A percentile compares a stretch with the other conserved stretches of the same genome.
These are phyloP conservation scores for Wickerhamiella bombiphila DNA, from an alignment of 805 yeast genomes.

Conservation along the genomic window DNA sequence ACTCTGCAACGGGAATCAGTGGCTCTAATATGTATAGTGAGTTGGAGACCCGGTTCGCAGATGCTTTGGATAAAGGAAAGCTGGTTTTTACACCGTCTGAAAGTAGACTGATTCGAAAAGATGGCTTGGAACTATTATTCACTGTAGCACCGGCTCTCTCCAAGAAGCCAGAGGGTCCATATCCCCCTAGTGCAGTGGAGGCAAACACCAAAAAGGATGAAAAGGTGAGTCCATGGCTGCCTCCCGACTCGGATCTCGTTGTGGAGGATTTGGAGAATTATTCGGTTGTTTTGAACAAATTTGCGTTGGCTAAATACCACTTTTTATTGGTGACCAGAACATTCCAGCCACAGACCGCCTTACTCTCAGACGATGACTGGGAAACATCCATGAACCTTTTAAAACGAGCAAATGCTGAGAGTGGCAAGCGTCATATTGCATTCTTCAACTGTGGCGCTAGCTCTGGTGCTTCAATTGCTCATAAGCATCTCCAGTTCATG, in stretches of 20 bases:
- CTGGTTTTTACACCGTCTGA: conserved; percentile 40
- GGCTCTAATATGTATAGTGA: conserved; percentile 12
- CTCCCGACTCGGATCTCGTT: conserved; percentile 64
- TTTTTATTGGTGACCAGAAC: conserved; percentile 63
- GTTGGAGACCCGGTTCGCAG: conserved; percentile 25
- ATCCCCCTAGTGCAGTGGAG: conserved; percentile 4
- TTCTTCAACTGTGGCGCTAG: conserved; percentile 80
- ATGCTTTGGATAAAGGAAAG: conserved; percentile 33
- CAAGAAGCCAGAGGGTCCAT: conserved; percentile 20
- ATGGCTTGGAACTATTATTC: conserved; percentile 22
- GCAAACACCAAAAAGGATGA: conserved; percentile 2
- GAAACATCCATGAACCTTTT: conserved; percentile 43
- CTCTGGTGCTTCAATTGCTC: conserved; percentile 91
- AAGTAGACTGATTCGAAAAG: conserved; percentile 22
- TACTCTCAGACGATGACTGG: conserved; percentile 60
- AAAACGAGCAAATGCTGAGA: conserved; percentile 30
- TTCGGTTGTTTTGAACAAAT: conserved; percentile 68
- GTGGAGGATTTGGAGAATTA: conserved; percentile 39
- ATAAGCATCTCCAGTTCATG: conserved; percentile 82
- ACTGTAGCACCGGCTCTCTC: conserved; percentile 27
- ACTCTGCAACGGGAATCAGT: too few relatives aligned
- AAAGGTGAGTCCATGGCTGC: conserved; percentile 51
- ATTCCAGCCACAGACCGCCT: conserved; percentile 55
- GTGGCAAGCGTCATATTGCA: conserved; percentile 47
- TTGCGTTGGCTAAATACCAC: conserved; percentile 70